A percentile compares a stretch with the other conserved stretches of the same genome.
Evolutionary conservation across 1,284 basidiomycete genomes (phyloP).

Genomic region (Marasmius oreades): DNA sequence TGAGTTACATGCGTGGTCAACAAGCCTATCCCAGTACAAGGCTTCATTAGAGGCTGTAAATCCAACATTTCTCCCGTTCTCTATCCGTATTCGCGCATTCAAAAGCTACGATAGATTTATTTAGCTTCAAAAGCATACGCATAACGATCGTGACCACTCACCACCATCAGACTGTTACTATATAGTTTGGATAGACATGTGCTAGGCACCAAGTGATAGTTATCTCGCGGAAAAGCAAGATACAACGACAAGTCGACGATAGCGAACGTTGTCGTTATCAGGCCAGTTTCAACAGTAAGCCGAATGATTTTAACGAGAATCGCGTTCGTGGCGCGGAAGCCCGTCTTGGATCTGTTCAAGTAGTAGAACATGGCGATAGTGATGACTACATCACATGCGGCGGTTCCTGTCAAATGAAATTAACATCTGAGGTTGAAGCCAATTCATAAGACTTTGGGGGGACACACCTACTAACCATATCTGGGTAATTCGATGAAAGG

Average conservation of each 20-base stretch:
- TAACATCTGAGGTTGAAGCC: too few species aligned
- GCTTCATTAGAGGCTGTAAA: too few species aligned
- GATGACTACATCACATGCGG: slow-evolving; percentile 14
- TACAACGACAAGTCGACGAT: slow-evolving; percentile 12
- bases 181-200: slow-evolving; percentile 16
- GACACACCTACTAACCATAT: background rate
- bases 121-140: too few species aligned
- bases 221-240: slow-evolving; percentile 10
- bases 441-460: background rate
- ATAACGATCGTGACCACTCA: too few species aligned
- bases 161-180: slow-evolving; percentile 15
- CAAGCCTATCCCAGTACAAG: too few species aligned
- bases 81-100: too few species aligned
- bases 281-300: slow-evolving; percentile 14
- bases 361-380: slow-evolving; percentile 1
- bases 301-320: slow-evolving; percentile 1
- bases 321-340: slow-evolving; percentile 1
- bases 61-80: too few species aligned
- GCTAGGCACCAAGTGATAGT: slow-evolving; percentile 13
- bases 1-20: too few species aligned
- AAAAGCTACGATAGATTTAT: too few species aligned
- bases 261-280: slow-evolving; percentile 9
- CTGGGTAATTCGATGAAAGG: background rate
- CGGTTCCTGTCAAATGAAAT: slow-evolving; percentile 5
- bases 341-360: background rate